A percentile compares a stretch with the other conserved stretches of the same genome.
These are phyloP conservation scores for Calvatia gigantea DNA, from an alignment of 768 basidiomycete species.

Conservation along the genomic window DNA sequence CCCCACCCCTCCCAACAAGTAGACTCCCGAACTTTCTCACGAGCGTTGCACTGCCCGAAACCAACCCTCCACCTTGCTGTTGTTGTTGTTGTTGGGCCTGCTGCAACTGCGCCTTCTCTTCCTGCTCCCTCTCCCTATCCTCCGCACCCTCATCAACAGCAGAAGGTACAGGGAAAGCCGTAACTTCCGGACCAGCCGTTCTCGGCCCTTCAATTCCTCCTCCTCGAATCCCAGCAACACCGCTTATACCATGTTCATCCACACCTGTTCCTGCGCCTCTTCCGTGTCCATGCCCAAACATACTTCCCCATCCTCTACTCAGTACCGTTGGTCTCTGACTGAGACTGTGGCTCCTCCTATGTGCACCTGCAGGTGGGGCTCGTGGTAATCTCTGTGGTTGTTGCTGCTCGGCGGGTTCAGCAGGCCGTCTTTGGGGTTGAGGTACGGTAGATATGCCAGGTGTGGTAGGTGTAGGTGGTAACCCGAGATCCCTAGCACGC, in stretches of 20 bases:
- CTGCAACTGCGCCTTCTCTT: conserved; percentile 19
- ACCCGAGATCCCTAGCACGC: conserved; percentile 62
- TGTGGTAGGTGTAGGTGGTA: conserved; percentile 28
- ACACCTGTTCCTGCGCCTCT: conserved; percentile 23
- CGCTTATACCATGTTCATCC: conserved; percentile 37
- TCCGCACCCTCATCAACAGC: conserved; percentile 26
- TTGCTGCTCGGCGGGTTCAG: conserved; percentile 27
- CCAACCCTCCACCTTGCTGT: neutral
- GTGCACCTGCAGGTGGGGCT: conserved; percentile 74
- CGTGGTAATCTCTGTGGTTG: conserved; percentile 41
- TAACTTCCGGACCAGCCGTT: conserved; percentile 65
- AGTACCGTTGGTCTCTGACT: conserved; percentile 63
- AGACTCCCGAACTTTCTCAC: conserved; percentile 76
- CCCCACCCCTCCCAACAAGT: conserved; percentile 45
- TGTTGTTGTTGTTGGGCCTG: conserved; percentile 17
- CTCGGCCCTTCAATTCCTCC: conserved; percentile 38
- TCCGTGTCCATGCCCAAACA: conserved; percentile 46
- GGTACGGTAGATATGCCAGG: conserved; percentile 2
- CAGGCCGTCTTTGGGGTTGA: conserved; percentile 22
- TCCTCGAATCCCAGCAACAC: conserved; percentile 19
- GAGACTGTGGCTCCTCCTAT: conserved; percentile 80
- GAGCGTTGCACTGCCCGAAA: conserved; percentile 66
- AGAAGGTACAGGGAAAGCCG: conserved; percentile 46
- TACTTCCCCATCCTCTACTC: conserved; percentile 53
- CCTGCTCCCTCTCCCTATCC: conserved; percentile 29